These are phyloP conservation scores for Beauveria rudraprayagi DNA, from an alignment of 2,329 filamentous ascomycete species.

Conservation along the genomic window DNA sequence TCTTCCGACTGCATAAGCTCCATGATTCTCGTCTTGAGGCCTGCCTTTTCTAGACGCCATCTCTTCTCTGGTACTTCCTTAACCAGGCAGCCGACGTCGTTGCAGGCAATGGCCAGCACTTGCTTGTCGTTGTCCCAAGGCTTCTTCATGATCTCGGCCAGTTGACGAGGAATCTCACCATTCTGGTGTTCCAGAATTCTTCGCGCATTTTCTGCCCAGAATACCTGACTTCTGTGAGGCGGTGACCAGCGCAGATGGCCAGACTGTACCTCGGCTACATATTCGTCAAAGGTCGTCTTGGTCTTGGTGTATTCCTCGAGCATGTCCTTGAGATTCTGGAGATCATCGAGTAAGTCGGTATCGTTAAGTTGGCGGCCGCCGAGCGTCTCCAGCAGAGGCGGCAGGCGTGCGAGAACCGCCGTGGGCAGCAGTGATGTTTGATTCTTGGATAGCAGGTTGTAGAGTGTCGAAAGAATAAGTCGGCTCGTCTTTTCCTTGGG, in stretches of 20 bases:
- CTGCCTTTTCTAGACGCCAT: constrained; percentile 69
- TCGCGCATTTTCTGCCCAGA: constrained; percentile 87
- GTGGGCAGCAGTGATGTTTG: constrained; percentile 69
- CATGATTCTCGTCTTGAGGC: constrained; percentile 83
- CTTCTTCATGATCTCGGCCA: constrained; percentile 73
- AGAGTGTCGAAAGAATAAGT: constrained; percentile 78
- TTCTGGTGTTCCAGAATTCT: constrained; percentile 79
- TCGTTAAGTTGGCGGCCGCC: constrained; percentile 55
- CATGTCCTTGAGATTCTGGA: constrained; percentile 52
- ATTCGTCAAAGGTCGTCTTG: constrained; percentile 78
- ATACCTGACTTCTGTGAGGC: constrained; percentile 75
- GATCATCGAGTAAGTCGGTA: constrained; percentile 55
- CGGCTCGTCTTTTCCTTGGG: constrained; percentile 98
- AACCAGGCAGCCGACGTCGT: constrained; percentile 81
- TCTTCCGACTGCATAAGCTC: constrained; percentile 86
- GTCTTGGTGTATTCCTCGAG: constrained; percentile 61
- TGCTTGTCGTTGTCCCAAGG: constrained; percentile 75
- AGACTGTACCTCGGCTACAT: constrained; percentile 75
- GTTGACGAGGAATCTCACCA: constrained; percentile 67
- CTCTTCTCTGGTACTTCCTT: constrained; percentile 84
- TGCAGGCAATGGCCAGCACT: constrained; percentile 86
- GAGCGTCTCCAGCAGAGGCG: constrained; percentile 55
- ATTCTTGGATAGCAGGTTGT: constrained; percentile 71
- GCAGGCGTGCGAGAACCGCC: constrained; percentile 79
- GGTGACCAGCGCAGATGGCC: constrained; percentile 91